Base-by-base conservation (phyloP, 805 yeast genomes). In the Lipomyces japonicus region DNA sequence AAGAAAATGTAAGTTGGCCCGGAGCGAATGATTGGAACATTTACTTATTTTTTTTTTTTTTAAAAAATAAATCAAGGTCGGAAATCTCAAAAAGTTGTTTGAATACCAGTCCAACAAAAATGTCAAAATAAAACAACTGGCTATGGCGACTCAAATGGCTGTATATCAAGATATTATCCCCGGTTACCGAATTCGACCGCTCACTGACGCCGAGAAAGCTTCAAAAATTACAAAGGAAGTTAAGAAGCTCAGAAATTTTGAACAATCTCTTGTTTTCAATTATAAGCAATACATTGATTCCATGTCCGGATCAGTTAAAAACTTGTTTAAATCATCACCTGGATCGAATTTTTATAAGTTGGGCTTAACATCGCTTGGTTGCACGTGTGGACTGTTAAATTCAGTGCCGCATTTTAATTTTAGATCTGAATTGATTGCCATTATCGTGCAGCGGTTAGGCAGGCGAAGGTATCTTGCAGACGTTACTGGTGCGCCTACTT, bases 81-180 rank as follows among this genome's bases (percentile, higher is more conserved):
- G 41, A 5, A 34, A 48, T 34, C 35, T 47, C 26, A 41, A 28
- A 31, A 41, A 30, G 50, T 26, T 52, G 35, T 41, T 31, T 18
- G 39, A 56, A 62, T 30, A 46, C 46, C 40, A 59, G 52, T 50
- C 82, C 93, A 44, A 41, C 1, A 77, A 75, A 58, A 81, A 84
- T 58, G 72, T 51, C 39, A 58, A 59, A 35, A 53, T 58, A 78
- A 48, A 83, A 76, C 61, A 85, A 66, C 72, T 89, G 46, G 77
- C 96, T 0, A 70, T 89, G 53, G 70, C 88, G 55, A 83, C 97
- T 0, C 74, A 90, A 53, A 83, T 88, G 2, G 87, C 95, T 0
- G 86, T 88, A 2, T 87, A 87, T 74, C 87, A 86, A 61, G 77
- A 84, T 48, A 77, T 93, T 41, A 81, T 93, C 1, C 98, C 98